Base-by-base conservation (phyloP, 768 basidiomycete species). In the Naganishia vishniacii region DNA sequence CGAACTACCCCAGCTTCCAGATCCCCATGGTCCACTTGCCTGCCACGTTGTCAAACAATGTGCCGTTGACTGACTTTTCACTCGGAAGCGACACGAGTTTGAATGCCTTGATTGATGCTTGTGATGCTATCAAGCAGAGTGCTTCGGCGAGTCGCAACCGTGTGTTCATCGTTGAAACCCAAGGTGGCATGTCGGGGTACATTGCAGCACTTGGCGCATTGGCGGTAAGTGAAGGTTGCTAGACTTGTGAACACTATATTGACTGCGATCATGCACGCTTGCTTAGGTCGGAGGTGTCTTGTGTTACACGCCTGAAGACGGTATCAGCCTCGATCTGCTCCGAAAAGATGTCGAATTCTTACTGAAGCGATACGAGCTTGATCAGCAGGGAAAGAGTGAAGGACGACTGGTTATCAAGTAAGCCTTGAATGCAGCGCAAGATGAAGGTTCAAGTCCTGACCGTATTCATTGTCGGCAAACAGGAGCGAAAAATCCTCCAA, bases 91-190 rank as follows among this genome's bases (percentile, higher is more conserved):
- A 99, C 74, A 99, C 95, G n/a, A 89, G 88, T 76, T 80, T 99
- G 81, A 99, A 98, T 76, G 92, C 93, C 2, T 81, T 99, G 31
- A 92, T 98, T 59, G 90, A 93, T 66, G 95, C 95, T 6, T 98
- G 94, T 74, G 95, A 99, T 78, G 86, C 93, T 44, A 97, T 99
- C 80, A 95, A 93, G 80, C 95, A 99, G 81, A 93, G 91, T 73
- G 95, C 95, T 11, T 89, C 89, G 61, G 94, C 95, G 4, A 95
- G 91, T 73, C 79, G 95, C 67, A 92, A 98, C 77, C 81, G 95
- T 45, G 95, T 97, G 65, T 99, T 99, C 74, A 88, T 98, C 1
- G 91, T 99, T 18, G 94, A 99, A 79, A 97, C 93, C 0, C 95
- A 98, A 77, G 95, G 95, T 51, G 95, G 94, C 9, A 87, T 88